Percentiles rank a stretch among this genome's conserved stretches.
Evolutionary conservation across 2,329 filamentous ascomycete genomes (phyloP).

Genomic region (Cytospora chrysosperma): DNA sequence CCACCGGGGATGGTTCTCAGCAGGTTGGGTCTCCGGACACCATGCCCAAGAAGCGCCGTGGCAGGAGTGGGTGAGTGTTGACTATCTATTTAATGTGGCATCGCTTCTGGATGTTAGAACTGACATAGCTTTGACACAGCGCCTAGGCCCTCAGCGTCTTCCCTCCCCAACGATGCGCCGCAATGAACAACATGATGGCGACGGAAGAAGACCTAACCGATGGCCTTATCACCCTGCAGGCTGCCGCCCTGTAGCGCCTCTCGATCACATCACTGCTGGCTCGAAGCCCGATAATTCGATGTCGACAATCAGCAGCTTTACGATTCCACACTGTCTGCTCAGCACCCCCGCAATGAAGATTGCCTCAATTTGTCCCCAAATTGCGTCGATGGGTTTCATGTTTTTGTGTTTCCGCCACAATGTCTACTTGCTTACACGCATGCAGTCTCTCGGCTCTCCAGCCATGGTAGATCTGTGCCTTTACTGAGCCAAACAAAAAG

Average conservation of each 20-base stretch:
- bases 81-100: not conserved
- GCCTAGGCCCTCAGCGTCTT: not conserved
- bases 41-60: constrained; percentile 22
- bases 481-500: not conserved
- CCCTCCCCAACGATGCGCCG: too few species aligned
- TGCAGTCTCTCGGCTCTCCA: not conserved
- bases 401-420: not conserved
- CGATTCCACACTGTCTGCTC: not conserved
- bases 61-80: constrained; percentile 16
- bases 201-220: not conserved
- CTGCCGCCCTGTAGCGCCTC: not conserved
- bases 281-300: not conserved
- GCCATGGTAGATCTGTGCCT: not conserved
- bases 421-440: not conserved
- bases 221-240: not conserved
- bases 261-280: not conserved
- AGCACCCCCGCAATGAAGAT: not conserved
- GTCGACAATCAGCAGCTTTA: not conserved
- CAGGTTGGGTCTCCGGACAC: constrained; percentile 21
- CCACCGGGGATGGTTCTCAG: not conserved
- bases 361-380: not conserved
- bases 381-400: not conserved
- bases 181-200: too few species aligned
- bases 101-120: not conserved
- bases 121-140: not conserved